Evolutionary conservation across 345 rosid genomes (phyloP).

Genomic region (Toxicodendron radicans): DNA sequence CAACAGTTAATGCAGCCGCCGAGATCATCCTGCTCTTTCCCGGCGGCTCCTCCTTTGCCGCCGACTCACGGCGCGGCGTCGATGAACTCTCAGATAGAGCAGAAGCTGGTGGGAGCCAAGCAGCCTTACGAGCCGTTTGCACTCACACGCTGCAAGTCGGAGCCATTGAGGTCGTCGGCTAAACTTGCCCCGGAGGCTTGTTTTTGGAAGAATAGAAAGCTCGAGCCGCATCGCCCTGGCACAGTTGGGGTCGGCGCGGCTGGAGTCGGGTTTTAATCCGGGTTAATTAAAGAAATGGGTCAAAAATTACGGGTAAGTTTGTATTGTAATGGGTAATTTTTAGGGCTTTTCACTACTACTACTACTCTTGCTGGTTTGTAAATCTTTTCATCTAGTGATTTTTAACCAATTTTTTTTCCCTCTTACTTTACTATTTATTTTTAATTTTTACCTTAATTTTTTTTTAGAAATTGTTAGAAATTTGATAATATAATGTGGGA

Average conservation of each 20-base stretch:
- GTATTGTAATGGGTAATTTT: conserved; percentile 25
- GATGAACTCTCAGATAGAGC: conserved; percentile 47
- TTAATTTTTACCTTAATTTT: background rate
- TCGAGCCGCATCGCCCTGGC: conserved; percentile 72
- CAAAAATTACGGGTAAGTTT: conserved; percentile 21
- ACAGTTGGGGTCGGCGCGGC: conserved; percentile 67
- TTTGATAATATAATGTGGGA: background rate
- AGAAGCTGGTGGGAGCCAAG: conserved; percentile 53
- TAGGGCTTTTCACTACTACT: background rate
- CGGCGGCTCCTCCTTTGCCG: conserved; percentile 49
- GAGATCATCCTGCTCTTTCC: conserved; percentile 80
- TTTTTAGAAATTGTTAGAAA: too few relatives aligned
- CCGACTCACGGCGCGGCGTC: conserved; percentile 33
- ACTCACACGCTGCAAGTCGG: conserved; percentile 89
- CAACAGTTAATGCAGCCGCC: conserved; percentile 58
- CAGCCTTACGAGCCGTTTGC: conserved; percentile 56
- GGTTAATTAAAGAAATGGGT: background rate
- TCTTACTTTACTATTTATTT: background rate
- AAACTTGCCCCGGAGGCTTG: conserved; percentile 77
- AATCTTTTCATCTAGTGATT: conserved; percentile 13
- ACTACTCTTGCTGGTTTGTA: conserved; percentile 20
- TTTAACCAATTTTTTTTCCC: background rate
- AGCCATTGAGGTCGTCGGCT: conserved; percentile 67
- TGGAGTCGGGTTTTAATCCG: conserved; percentile 62
- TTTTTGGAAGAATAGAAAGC: conserved; percentile 88